Evolutionary conservation across 768 basidiomycete genomes (phyloP), one percentile per base, ranked within the genome.

Genomic region (Crucibulum laeve): DNA sequence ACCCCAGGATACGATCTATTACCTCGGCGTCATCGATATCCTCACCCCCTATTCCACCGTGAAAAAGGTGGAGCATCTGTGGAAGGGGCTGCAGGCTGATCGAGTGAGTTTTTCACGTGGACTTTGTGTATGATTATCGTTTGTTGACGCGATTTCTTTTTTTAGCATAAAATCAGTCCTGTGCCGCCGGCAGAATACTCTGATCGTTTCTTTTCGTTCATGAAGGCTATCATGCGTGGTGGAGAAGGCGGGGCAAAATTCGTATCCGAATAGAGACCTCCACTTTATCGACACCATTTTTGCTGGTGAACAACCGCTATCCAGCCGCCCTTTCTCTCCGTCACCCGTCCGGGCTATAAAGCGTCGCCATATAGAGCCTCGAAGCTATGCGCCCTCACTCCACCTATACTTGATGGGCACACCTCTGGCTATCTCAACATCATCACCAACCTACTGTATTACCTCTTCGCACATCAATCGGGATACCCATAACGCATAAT

Each of bases 21-120:
- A 97, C 62, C 71, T 97, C 6, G 95, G 96, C 18, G 79, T 99
- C 42, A 99, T 99, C 56, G 96, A 99, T 63, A 98, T 97, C 51
- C 67, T 94, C 47, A 98, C 96, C 19, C 95, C 94, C 2, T 99
- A 91, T 61, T 78, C 73, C 15, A 52, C 61, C 15, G 53, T 76
- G 47, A 99, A 99, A 74, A 81, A 79, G 60, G 43, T 84, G 15
- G 96, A 99, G 63, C 85, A 90, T 62, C 70, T 91, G 45, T 98
- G 91, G 90, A 95, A 96, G 68, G 90, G 92, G 21, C 62, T 96
- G 53, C 76, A 74, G 8, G 85, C 87, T 25, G 93, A 96, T 70
- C 68, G 87, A 53, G 94, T 96, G 54, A 60, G 91, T 80, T 0
- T n/a, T 44, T 49, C 41, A 33, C 21, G 10, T 8, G 8, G 40